These are phyloP conservation scores for Myriosclerotinia scirpicola DNA, from an alignment of 2,329 filamentous ascomycete species.

Conservation along the genomic window DNA sequence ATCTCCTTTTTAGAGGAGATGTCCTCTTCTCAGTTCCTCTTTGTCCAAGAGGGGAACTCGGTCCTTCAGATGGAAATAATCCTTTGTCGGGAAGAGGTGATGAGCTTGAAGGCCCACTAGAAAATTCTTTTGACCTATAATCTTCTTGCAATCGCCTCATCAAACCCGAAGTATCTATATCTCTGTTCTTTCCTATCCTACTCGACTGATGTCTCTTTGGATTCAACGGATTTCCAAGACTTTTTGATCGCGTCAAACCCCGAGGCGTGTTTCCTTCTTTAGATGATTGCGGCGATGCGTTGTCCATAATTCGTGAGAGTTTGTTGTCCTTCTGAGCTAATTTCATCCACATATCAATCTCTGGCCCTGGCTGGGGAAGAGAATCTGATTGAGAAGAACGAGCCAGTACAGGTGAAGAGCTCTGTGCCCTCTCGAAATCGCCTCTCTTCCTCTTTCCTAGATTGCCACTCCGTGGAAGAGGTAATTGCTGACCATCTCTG, in stretches of 20 bases:
- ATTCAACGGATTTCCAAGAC: constrained; percentile 28
- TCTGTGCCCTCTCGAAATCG: constrained; percentile 48
- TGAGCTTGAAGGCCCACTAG: constrained; percentile 43
- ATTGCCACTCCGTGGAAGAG: constrained; percentile 49
- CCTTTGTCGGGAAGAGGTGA: constrained; percentile 34
- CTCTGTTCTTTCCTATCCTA: constrained; percentile 45
- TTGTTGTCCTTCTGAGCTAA: constrained; percentile 56
- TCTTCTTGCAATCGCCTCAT: constrained; percentile 64
- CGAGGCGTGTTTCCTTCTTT: constrained; percentile 42
- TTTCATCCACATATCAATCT: constrained; percentile 74
- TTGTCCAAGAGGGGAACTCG: constrained; percentile 7
- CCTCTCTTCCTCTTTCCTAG: constrained; percentile 23
- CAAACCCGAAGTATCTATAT: constrained; percentile 51
- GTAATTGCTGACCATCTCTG: constrained; percentile 45
- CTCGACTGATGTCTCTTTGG: constrained; percentile 69
- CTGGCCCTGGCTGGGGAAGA: constrained; percentile 67
- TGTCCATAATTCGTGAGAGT: constrained; percentile 65
- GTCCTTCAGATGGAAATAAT: constrained; percentile 8
- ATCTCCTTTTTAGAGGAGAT: constrained; percentile 11
- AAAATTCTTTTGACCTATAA: constrained; percentile 38
- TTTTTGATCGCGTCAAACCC: constrained; percentile 18
- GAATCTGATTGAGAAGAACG: constrained; percentile 41
- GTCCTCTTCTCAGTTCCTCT: constrained; percentile 15
- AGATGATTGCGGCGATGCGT: constrained; percentile 65
- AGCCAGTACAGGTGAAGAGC: constrained; percentile 64